phyloP scores from a whole-genome alignment of 768 basidiomycete species.

The Pulveroboletus sp. region DNA sequence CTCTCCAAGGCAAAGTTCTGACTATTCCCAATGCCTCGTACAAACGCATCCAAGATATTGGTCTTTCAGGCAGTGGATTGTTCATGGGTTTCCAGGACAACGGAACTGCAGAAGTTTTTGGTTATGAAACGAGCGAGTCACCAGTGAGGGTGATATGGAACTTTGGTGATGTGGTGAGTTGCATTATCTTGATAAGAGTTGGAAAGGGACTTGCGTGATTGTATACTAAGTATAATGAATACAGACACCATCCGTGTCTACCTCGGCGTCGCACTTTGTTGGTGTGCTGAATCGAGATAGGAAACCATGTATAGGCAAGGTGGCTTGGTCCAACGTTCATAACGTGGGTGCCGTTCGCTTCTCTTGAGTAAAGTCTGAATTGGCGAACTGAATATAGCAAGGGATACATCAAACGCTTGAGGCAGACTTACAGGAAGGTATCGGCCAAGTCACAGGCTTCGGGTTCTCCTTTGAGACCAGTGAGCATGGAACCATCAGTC shows the following conservation, averaged over 20 bases:
- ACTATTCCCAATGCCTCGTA: slow-evolving; percentile 43
- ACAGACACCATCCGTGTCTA: slow-evolving; percentile 39
- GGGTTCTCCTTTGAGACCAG: slow-evolving; percentile 62
- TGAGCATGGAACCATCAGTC: slow-evolving; percentile 61
- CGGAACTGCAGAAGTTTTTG: slow-evolving; percentile 54
- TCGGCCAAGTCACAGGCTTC: slow-evolving; percentile 46
- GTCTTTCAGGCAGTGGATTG: slow-evolving; percentile 49
- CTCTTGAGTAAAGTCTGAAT: background rate
- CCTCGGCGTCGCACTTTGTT: slow-evolving; percentile 49
- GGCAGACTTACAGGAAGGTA: slow-evolving; percentile 41
- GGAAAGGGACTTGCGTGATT: background rate
- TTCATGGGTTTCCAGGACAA: slow-evolving; percentile 56
- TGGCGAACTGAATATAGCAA: slow-evolving; percentile 36
- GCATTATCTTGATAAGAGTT: background rate
- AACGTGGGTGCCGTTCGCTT: slow-evolving; percentile 39
- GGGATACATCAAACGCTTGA: slow-evolving; percentile 50
- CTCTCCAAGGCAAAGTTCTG: slow-evolving; percentile 45
- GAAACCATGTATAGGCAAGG: slow-evolving; percentile 51
- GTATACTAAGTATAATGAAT: background rate
- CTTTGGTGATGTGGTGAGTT: slow-evolving; percentile 50
- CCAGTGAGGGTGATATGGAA: slow-evolving; percentile 45
- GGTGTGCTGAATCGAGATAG: slow-evolving; percentile 51
- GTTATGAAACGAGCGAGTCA: slow-evolving; percentile 37
- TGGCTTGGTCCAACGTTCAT: slow-evolving; percentile 59
- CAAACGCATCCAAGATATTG: slow-evolving; percentile 55